A percentile compares a stretch with the other conserved stretches of the same genome.
Conservation (phyloP, 1,139 yeast genomes). For the Scheffersomyces segobiensis region DNA sequence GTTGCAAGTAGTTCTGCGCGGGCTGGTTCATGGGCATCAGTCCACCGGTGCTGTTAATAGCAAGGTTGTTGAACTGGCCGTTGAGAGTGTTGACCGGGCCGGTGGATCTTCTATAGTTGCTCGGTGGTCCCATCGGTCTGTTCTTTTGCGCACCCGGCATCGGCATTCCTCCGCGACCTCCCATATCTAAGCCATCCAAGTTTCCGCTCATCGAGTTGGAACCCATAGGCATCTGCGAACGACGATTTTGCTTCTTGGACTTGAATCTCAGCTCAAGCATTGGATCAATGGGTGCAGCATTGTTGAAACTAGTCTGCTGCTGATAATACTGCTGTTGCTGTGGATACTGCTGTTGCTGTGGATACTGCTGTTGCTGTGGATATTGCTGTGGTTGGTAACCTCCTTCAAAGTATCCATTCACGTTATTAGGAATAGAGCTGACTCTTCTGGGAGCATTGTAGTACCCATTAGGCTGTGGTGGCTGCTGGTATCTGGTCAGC, state of each 20-base stretch:
- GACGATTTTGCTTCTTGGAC: conserved; percentile 33
- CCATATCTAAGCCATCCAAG: conserved; percentile 43
- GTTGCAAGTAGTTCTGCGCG: conserved; percentile 19
- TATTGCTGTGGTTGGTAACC: conserved; percentile 4
- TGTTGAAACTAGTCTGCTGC: conserved; percentile 12
- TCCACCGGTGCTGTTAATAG: not conserved
- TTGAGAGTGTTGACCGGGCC: conserved; percentile 9
- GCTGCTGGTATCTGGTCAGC: conserved; percentile 16
- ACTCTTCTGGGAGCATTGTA: conserved; percentile 11
- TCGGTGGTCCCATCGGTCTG: conserved; percentile 15
- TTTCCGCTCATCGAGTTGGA: conserved; percentile 25
- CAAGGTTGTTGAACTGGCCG: conserved; percentile 5
- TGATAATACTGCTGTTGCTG: too few species aligned
- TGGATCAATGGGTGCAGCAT: conserved; percentile 32
- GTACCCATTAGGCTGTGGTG: conserved; percentile 7
- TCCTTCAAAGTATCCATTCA: conserved; percentile 14
- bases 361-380: conserved; percentile 1
- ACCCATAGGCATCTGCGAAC: conserved; percentile 33
- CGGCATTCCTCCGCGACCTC: conserved; percentile 56
- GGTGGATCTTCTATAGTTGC: conserved; percentile 17
- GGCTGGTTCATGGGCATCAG: not conserved
- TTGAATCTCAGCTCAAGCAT: conserved; percentile 26
- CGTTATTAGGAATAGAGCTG: conserved; percentile 16
- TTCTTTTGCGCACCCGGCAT: conserved; percentile 24
- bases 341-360: too few species aligned